Percentiles rank a stretch among this genome's conserved stretches.
phyloP scores from a whole-genome alignment of 768 basidiomycete species.

The Cyclocybe cylindracea region DNA sequence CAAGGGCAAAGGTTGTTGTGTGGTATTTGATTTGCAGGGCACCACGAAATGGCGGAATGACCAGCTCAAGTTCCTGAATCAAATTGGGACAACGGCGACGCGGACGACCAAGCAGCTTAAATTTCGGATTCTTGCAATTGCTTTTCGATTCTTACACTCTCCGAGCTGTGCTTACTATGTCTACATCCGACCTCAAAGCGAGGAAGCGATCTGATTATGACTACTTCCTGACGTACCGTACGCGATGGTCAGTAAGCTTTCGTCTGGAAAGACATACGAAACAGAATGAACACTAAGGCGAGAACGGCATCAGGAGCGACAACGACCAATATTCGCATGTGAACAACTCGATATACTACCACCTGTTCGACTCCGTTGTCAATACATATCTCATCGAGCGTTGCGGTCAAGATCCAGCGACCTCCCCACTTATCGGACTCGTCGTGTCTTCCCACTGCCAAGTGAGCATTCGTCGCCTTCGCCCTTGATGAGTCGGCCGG shows the following conservation, averaged over 20 bases:
- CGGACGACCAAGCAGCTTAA: too few species aligned
- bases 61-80: too few species aligned
- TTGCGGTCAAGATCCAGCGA: slow-evolving; percentile 56
- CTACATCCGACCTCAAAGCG: slow-evolving; percentile 30
- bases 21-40: too few species aligned
- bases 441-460: slow-evolving; percentile 79
- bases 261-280: neutral
- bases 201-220: slow-evolving; percentile 53
- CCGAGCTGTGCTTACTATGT: slow-evolving; percentile 15
- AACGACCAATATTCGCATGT: slow-evolving; percentile 85
- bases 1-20: too few species aligned
- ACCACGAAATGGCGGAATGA: too few species aligned
- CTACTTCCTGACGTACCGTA: slow-evolving; percentile 63
- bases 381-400: slow-evolving; percentile 75
- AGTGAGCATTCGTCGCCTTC: slow-evolving; percentile 29
- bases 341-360: slow-evolving; percentile 82
- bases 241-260: slow-evolving; percentile 58
- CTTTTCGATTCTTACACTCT: neutral
- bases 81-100: too few species aligned
- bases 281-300: too few species aligned
- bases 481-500: neutral
- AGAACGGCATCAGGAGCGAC: slow-evolving; percentile 59
- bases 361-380: slow-evolving; percentile 79
- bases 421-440: slow-evolving; percentile 63
- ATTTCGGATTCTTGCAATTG: too few species aligned